Evolutionary conservation across 2,329 filamentous ascomycete genomes (phyloP).

Genomic region (Didymella sp.): DNA sequence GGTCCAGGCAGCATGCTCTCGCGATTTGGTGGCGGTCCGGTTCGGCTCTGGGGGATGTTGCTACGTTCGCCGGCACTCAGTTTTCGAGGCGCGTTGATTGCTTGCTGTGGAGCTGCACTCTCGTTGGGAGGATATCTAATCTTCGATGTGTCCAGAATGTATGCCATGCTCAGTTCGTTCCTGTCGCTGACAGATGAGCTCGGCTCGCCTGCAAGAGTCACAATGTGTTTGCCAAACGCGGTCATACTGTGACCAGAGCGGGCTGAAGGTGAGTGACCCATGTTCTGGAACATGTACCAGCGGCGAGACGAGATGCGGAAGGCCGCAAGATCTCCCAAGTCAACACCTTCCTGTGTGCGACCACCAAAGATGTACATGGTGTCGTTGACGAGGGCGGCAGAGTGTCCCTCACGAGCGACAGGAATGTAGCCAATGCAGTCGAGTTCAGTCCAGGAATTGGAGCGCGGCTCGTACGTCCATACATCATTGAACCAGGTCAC

Average conservation of each 20-base stretch:
- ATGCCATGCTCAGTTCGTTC: slow-evolving; percentile 85
- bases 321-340: slow-evolving; percentile 91
- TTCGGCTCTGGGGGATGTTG: slow-evolving; percentile 49
- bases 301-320: slow-evolving; percentile 81
- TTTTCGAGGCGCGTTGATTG: slow-evolving; percentile 50
- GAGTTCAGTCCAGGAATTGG: slow-evolving; percentile 84
- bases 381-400: slow-evolving; percentile 90
- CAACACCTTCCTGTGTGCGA: slow-evolving; percentile 88
- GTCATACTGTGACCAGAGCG: slow-evolving; percentile 98
- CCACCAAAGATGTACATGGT: slow-evolving; percentile 99
- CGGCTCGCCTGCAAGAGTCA: slow-evolving; percentile 92
- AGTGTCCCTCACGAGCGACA: slow-evolving; percentile 89
- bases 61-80: slow-evolving; percentile 57
- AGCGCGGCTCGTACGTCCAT: slow-evolving; percentile 88
- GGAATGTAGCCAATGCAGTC: slow-evolving; percentile 99
- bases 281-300: slow-evolving; percentile 99
- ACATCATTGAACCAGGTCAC: slow-evolving; percentile 99
- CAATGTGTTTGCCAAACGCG: slow-evolving; percentile 86
- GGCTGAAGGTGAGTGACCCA: slow-evolving; percentile 93
- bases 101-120: slow-evolving; percentile 42
- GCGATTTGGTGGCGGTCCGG: slow-evolving; percentile 45
- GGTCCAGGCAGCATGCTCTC: slow-evolving; percentile 52
- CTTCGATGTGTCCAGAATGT: slow-evolving; percentile 92
- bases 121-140: slow-evolving; percentile 92
- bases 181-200: slow-evolving; percentile 83